These are phyloP conservation scores for Berkeleyomyces basicola DNA, from an alignment of 2,329 filamentous ascomycete species.

Conservation along the genomic window DNA sequence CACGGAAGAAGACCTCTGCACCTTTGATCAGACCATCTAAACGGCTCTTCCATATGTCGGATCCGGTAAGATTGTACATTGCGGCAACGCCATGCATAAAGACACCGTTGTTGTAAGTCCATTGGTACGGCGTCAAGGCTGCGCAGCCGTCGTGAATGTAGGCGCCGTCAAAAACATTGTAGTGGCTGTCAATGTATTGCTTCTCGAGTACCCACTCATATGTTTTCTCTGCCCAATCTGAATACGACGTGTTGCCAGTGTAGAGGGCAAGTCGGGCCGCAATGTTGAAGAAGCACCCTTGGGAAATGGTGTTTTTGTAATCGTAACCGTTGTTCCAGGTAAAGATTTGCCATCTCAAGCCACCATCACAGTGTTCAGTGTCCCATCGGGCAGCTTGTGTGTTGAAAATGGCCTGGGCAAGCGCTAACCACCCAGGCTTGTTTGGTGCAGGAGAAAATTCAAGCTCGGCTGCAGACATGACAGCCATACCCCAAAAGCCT, in stretches of 20 bases:
- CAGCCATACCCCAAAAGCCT: conserved; percentile 56
- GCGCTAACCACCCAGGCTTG: conserved; percentile 49
- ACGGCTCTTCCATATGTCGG: conserved; percentile 38
- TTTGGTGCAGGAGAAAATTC: conserved; percentile 42
- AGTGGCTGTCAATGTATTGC: conserved; percentile 42
- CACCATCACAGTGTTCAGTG: conserved; percentile 48
- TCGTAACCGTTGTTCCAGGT: conserved; percentile 66
- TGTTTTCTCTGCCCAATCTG: conserved; percentile 55
- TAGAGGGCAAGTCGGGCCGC: conserved; percentile 56
- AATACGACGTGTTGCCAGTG: conserved; percentile 61
- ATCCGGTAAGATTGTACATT: conserved; percentile 47
- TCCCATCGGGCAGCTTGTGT: conserved; percentile 63
- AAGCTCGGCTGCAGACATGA: conserved; percentile 54
- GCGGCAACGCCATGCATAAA: conserved; percentile 50
- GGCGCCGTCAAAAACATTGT: conserved; percentile 46
- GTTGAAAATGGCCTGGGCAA: conserved; percentile 70
- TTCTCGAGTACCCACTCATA: conserved; percentile 52
- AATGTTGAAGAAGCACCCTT: conserved; percentile 45
- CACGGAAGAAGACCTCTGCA: conserved; percentile 37
- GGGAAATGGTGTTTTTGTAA: conserved; percentile 55
- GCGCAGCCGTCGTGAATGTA: conserved; percentile 41
- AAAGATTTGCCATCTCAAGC: conserved; percentile 73
- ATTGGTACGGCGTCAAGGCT: conserved; percentile 42
- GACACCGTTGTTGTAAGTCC: conserved; percentile 52
- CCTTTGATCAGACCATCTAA: conserved; percentile 39